Base-by-base conservation (phyloP, 2,329 filamentous ascomycete genomes). In the Colletotrichum costaricense region DNA sequence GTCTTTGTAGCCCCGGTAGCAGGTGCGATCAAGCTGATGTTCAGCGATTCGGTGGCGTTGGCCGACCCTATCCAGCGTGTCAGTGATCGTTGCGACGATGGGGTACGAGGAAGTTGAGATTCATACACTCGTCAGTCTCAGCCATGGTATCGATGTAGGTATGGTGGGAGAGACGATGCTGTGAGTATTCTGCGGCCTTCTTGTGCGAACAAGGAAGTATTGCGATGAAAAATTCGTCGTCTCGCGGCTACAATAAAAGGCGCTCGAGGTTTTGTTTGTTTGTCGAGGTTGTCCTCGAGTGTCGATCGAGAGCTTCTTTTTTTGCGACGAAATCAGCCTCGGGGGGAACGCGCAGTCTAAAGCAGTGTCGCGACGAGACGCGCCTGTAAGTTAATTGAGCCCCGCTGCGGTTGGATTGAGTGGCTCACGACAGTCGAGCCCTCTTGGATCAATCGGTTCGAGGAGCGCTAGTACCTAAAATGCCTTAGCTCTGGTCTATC, bases 21-120 rank as follows among this genome's bases (percentile, higher is more conserved):
- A 12, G 89, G 86, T 54, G 85, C 84, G 22, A 90, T 84, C 46
- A 94, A 86, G 65, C 89, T 90, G 78, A 95, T 87, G 66, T 84
- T 86, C 77, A 93, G 81, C 69, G 91, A 90, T 77, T 93, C 88
- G 77, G 89, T 93, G 79, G 91, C 86, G 77, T 89, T 85, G 72
- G 84, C 83, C 65, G 89, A 87, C 92, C 91, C 89, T 91, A 71
- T 6, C 7, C 38, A 38, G 30, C 56, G 49, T 30, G 26, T 69
- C 30, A 75, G 63, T 28, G 16, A 19, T 22, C 42, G 33, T 5
- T 16, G 11, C 30, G 22, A 52, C 11, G 16, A n/a, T 30, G 38
- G 24, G n/a, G 11, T 42, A 52, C 4, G 38, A 54, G 38, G 26
- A 33, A 58, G 30, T 42, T 33, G 30, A 24, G 66, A 54, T 58